Conservation (phyloP, 106 monocot species). For the Chionographis japonica region DNA sequence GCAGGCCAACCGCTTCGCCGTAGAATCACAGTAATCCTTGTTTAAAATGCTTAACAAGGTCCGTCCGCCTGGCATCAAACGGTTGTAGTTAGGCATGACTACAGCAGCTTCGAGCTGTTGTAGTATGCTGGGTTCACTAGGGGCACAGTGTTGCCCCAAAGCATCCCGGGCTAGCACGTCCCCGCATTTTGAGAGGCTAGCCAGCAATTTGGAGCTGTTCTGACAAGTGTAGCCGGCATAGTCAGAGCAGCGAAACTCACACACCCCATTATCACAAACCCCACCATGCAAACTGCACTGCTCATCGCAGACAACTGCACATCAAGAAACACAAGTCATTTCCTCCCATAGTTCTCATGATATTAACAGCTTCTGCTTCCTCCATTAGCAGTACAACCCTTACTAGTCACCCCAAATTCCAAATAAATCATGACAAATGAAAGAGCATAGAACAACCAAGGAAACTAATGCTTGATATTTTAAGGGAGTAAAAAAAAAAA, state of each 20-base stretch:
- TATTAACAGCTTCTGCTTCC: neutral
- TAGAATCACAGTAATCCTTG: slow-evolving; percentile 76
- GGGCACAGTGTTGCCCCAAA: slow-evolving; percentile 89
- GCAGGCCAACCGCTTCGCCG: slow-evolving; percentile 90
- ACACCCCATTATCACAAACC: slow-evolving; percentile 93
- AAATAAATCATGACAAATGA: no score
- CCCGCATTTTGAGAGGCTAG: slow-evolving; percentile 73
- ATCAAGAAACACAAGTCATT: neutral
- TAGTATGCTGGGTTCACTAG: slow-evolving; percentile 78
- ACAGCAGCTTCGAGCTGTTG: slow-evolving; percentile 94
- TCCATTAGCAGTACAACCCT: no score
- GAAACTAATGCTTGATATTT: neutral
- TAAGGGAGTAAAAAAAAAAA: neutral
- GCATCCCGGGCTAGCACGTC: slow-evolving; percentile 70
- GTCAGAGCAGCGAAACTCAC: slow-evolving; percentile 97
- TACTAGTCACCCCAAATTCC: no score
- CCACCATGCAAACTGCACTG: slow-evolving; percentile 99
- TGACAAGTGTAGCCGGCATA: slow-evolving; percentile 99
- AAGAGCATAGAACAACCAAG: no score
- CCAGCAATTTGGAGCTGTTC: slow-evolving; percentile 72
- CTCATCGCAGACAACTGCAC: slow-evolving; percentile 92
- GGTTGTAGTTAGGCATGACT: slow-evolving; percentile 87
- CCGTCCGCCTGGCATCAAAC: slow-evolving; percentile 75
- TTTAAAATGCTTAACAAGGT: slow-evolving; percentile 64
- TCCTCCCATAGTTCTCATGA: neutral